Conservation (phyloP, 2,329 filamentous ascomycete species). For the Dactylonectria macrodidyma region DNA sequence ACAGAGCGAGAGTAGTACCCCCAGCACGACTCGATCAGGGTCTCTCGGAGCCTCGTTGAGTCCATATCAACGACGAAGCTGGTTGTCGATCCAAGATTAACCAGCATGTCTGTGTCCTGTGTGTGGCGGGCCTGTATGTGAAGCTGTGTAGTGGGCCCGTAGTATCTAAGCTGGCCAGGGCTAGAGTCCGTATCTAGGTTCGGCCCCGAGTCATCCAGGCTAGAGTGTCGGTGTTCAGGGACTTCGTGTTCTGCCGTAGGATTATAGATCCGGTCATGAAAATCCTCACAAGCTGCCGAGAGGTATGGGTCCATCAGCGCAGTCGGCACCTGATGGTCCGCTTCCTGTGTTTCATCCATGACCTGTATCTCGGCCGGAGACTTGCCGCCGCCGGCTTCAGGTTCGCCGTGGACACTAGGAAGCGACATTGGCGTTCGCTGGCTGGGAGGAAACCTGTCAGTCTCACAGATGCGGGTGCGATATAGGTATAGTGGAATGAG, state of each 20-base stretch:
- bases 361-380: too few species aligned
- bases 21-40: slow-evolving; percentile 13
- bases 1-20: slow-evolving; percentile 7
- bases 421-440: too few species aligned
- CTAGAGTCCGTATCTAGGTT: slow-evolving; percentile 8
- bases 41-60: slow-evolving; percentile 6
- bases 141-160: slow-evolving; percentile 17
- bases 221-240: neutral
- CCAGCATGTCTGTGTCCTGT: neutral
- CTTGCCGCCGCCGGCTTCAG: too few species aligned
- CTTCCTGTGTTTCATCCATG: too few species aligned
- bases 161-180: slow-evolving; percentile 17
- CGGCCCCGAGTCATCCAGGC: neutral
- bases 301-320: too few species aligned
- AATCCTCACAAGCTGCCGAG: too few species aligned
- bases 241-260: neutral
- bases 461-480: too few species aligned
- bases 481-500: too few species aligned
- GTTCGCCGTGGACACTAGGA: too few species aligned
- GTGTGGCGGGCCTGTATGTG: slow-evolving; percentile 10
- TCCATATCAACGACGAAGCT: slow-evolving; percentile 11
- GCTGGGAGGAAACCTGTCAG: too few species aligned
- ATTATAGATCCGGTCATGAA: too few species aligned
- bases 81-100: neutral
- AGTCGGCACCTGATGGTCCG: too few species aligned